Evolutionary conservation across 2,329 filamentous ascomycete genomes (phyloP).

Genomic region (Diaporthe sp.): DNA sequence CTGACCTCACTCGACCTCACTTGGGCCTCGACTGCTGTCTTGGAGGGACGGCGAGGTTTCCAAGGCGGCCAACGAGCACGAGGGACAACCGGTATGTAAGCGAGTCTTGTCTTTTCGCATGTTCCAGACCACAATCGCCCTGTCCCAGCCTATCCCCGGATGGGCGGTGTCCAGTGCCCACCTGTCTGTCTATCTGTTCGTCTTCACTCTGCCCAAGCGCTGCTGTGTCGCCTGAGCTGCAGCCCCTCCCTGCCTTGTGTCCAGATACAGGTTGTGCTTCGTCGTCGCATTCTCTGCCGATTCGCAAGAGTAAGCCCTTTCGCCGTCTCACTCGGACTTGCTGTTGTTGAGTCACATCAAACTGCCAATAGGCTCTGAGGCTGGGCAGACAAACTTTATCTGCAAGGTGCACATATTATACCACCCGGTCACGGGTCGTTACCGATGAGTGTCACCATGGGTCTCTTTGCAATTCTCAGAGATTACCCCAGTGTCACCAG

Average conservation of each 20-base stretch:
- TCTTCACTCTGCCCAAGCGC: not conserved
- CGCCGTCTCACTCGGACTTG: not conserved
- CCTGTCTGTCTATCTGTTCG: not conserved
- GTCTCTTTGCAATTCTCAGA: conserved; percentile 1
- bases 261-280: not conserved
- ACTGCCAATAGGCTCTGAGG: conserved; percentile 1
- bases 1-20: not conserved
- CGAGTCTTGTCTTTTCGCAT: conserved; percentile 13
- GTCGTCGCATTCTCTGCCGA: not conserved
- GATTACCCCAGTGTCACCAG: not conserved
- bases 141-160: not conserved
- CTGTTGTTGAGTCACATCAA: conserved; percentile 26
- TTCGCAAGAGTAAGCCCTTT: conserved; percentile 18
- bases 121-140: conserved; percentile 1
- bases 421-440: not conserved
- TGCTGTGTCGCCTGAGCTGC: conserved; percentile 30
- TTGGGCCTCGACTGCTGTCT: conserved; percentile 2
- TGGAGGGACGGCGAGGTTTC: conserved; percentile 1
- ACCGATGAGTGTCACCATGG: conserved; percentile 21
- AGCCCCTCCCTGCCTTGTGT: conserved; percentile 3
- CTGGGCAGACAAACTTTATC: not conserved
- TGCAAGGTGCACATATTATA: conserved; percentile 21
- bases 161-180: not conserved
- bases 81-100: conserved; percentile 29
- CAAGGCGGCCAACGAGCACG: conserved; percentile 22